Evolutionary conservation across 2,329 filamentous ascomycete genomes (phyloP), one percentile per base, ranked within the genome.

Genomic region (Pseudogymnoascus sp.): DNA sequence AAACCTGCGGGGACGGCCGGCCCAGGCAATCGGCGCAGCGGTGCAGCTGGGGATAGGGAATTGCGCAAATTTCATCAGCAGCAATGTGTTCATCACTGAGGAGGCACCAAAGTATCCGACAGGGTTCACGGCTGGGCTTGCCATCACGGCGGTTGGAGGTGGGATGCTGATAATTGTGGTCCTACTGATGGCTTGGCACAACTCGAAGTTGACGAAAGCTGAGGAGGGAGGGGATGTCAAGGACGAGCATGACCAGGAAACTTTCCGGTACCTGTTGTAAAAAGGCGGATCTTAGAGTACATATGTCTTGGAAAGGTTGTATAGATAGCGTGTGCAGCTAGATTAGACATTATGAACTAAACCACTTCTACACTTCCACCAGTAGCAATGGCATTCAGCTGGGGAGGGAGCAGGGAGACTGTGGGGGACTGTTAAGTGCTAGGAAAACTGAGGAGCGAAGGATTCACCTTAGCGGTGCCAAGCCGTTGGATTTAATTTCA

Each of bases 21-120:
- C 75, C 62, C 74, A 77, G 21, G 75, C 75, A 5, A 72, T 79
- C 6, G 76, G 75, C 3, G 76, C 75, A 68, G 77, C 73, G 1
- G 72, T 78, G 67, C 74, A 76, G 68, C 70, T 75, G 2, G 76
- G 76, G 2, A 75, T 79, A 19, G 77, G 77, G n/a, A 79, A 79
- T 67, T 77, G 76, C 63, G 77, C 75, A 59, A 77, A 76, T 59
- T 76, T 79, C 61, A 70, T 79, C 7, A 73, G 73, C 4, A 71
- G 72, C 26, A 77, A 78, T 63, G 71, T 79, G 5, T 79, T 79
- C 65, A 74, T 79, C 65, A 71, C 70, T 9, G 64, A 62, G 3
- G 70, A 79, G 66, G 68, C 72, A 2, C 77, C 77, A 3, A 69
- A 65, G 5, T 79, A 77, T 63, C 70, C 69, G 1, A 74, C 73